Conservation (phyloP, 1,139 yeast genomes). For the Taphrina deformans region DNA sequence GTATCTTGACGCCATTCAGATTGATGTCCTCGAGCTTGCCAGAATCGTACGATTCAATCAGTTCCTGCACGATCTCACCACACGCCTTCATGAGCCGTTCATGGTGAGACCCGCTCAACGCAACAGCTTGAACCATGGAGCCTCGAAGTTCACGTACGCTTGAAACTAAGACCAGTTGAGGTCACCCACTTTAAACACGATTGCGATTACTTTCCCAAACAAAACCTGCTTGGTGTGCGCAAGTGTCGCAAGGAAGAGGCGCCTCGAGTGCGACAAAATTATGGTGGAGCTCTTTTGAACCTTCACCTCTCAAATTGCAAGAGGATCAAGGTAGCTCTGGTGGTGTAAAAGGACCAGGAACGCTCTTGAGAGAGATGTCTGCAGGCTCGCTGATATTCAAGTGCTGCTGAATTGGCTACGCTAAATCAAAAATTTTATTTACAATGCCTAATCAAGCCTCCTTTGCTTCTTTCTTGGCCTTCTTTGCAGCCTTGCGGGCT, state of each 20-base stretch:
- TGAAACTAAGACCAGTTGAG: no score
- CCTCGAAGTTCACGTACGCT: no score
- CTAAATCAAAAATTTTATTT: neutral
- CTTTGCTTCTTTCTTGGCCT: slow-evolving; percentile 63
- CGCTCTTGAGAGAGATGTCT: no score
- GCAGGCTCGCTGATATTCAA: neutral
- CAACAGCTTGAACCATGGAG: slow-evolving; percentile 21
- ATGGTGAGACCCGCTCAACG: slow-evolving; percentile 8
- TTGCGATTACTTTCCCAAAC: no score
- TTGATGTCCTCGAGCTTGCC: slow-evolving; percentile 59
- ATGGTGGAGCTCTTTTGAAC: neutral
- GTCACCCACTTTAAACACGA: no score
- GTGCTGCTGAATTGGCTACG: neutral
- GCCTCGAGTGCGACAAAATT: neutral
- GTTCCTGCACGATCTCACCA: slow-evolving; percentile 36
- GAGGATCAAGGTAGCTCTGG: no score
- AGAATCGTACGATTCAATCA: slow-evolving; percentile 36
- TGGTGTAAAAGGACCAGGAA: no score
- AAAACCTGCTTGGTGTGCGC: no score
- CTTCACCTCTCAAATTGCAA: neutral
- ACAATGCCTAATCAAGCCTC: slow-evolving; percentile 45
- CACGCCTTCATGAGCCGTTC: slow-evolving; percentile 36
- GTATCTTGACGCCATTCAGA: slow-evolving; percentile 81
- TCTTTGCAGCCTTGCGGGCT: slow-evolving; percentile 66
- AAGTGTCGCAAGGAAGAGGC: neutral